These are phyloP conservation scores for Suhomyces vadensis DNA, from an alignment of 805 yeast genomes.

Conservation along the genomic window DNA sequence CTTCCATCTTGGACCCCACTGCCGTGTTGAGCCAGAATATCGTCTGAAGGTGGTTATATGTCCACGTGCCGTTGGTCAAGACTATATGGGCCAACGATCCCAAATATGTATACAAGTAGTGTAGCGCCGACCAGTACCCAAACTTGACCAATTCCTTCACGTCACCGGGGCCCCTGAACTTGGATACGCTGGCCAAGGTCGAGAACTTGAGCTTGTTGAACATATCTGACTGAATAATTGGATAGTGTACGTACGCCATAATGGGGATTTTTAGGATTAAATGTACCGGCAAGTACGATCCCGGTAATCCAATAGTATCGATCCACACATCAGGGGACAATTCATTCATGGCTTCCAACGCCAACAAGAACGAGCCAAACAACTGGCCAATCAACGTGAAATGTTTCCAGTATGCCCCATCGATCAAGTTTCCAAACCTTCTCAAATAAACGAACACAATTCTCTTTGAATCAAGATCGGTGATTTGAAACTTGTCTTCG, in stretches of 20 bases:
- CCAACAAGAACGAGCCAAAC: slow-evolving; percentile 68
- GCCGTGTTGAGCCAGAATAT: slow-evolving; percentile 57
- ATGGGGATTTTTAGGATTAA: slow-evolving; percentile 68
- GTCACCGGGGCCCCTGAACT: slow-evolving; percentile 21
- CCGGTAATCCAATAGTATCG: slow-evolving; percentile 95
- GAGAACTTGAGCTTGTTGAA: slow-evolving; percentile 52
- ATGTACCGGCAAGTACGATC: slow-evolving; percentile 68
- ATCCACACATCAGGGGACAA: slow-evolving; percentile 87
- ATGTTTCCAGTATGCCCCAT: slow-evolving; percentile 69
- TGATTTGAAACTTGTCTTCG: slow-evolving; percentile 54
- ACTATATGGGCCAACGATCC: slow-evolving; percentile 69
- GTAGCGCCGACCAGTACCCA: slow-evolving; percentile 70
- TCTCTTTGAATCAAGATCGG: slow-evolving; percentile 45
- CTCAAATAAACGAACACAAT: slow-evolving; percentile 63
- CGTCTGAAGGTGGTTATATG: slow-evolving; percentile 64
- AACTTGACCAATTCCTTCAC: slow-evolving; percentile 41
- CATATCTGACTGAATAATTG: slow-evolving; percentile 89
- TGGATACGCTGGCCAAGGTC: slow-evolving; percentile 15
- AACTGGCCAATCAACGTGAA: slow-evolving; percentile 89
- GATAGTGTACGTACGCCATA: slow-evolving; percentile 90
- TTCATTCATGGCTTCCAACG: slow-evolving; percentile 66
- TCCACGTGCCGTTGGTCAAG: slow-evolving; percentile 90
- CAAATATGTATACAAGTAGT: slow-evolving; percentile 60
- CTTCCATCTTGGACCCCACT: slow-evolving; percentile 30
- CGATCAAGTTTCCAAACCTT: slow-evolving; percentile 57